Evolutionary conservation across 2,329 filamentous ascomycete species (phyloP).

Genomic region (Aspergillus proliferans): DNA sequence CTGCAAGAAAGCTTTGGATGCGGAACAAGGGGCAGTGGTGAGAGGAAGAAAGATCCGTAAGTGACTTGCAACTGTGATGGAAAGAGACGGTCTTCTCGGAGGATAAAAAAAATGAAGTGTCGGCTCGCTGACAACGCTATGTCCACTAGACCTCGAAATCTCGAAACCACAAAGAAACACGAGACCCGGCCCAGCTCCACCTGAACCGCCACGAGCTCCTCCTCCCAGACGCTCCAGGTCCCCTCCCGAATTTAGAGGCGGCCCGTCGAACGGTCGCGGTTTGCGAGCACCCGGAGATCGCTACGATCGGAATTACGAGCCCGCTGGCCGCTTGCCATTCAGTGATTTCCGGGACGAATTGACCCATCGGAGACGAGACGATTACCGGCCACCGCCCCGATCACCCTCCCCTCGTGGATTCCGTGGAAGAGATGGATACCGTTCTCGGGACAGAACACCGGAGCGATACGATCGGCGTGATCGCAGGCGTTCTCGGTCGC

Average conservation of each 20-base stretch:
- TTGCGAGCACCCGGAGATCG: conserved; percentile 32
- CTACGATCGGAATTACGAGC: conserved; percentile 37
- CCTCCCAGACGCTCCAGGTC: conserved; percentile 54
- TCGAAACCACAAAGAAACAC: conserved; percentile 81
- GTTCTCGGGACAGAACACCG: conserved; percentile 37
- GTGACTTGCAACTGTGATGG: conserved; percentile 29
- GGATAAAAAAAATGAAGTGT: background rate
- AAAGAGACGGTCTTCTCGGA: background rate
- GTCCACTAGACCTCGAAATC: conserved; percentile 39
- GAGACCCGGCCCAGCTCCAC: conserved; percentile 44
- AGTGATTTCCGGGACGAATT: conserved; percentile 48
- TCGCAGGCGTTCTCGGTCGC: conserved; percentile 65
- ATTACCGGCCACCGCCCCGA: conserved; percentile 55
- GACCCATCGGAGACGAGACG: conserved; percentile 49
- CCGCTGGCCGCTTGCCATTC: conserved; percentile 30
- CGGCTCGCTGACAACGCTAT: background rate
- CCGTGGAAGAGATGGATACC: conserved; percentile 60
- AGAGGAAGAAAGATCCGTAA: conserved; percentile 90
- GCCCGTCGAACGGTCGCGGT: conserved; percentile 21
- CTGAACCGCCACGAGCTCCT: conserved; percentile 31
- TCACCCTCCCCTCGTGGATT: conserved; percentile 55
- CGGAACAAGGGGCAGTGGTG: conserved; percentile 73
- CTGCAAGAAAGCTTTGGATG: conserved; percentile 67
- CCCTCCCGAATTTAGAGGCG: conserved; percentile 53
- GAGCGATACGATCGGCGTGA: conserved; percentile 50